Conservation (phyloP, 805 yeast species). For the Ogataea haglerorum region DNA sequence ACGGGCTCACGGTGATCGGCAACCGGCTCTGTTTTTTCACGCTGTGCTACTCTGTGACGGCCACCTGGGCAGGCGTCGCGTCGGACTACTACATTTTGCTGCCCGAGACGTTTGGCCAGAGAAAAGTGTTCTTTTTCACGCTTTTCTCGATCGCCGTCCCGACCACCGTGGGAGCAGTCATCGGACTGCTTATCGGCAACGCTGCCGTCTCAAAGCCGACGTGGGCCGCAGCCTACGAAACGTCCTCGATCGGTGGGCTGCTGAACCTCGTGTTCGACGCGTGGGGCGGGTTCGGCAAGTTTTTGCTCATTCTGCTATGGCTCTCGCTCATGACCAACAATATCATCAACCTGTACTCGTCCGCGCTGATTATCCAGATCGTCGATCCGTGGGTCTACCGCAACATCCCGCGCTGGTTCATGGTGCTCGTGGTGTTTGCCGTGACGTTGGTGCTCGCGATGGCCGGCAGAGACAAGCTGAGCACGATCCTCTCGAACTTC, state of each 20-base stretch:
- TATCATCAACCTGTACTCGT: conserved; percentile 75
- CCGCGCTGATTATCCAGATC: conserved; percentile 75
- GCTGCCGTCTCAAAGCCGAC: conserved; percentile 55
- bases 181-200: conserved; percentile 69
- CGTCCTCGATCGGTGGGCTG: conserved; percentile 73
- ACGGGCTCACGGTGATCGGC: conserved; percentile 50
- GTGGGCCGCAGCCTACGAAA: conserved; percentile 56
- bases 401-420: conserved; percentile 71
- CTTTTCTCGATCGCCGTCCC: conserved; percentile 67
- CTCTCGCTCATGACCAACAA: conserved; percentile 79
- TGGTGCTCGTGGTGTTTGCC: conserved; percentile 61
- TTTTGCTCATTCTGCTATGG: conserved; percentile 64
- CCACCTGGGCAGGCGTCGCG: conserved; percentile 88
- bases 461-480: conserved; percentile 71
- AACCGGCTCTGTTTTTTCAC: conserved; percentile 70
- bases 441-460: conserved; percentile 68
- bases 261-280: conserved; percentile 58
- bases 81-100: conserved; percentile 80
- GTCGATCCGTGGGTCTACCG: conserved; percentile 48
- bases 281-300: conserved; percentile 79
- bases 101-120: conserved; percentile 65
- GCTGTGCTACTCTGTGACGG: conserved; percentile 70
- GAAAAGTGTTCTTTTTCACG: conserved; percentile 55
- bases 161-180: conserved; percentile 68
- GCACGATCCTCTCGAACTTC: conserved; percentile 72